Percentiles rank a stretch among this genome's conserved stretches.
phyloP scores from a whole-genome alignment of 305 asterid genomes.

The Solanum hybrid region DNA sequence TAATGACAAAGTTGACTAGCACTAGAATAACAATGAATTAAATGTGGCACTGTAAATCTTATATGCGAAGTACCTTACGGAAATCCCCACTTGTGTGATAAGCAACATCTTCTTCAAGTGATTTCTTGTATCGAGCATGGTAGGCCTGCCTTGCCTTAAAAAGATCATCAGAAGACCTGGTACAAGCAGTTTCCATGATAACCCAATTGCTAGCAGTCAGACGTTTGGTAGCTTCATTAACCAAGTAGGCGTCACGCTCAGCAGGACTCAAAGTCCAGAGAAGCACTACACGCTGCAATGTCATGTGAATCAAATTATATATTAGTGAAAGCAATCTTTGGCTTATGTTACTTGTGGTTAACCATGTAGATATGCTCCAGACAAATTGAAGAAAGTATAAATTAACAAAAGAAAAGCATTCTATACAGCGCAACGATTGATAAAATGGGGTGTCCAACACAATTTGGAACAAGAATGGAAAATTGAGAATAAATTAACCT shows the following conservation, averaged over 20 bases:
- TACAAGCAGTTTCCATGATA: conserved; percentile 70
- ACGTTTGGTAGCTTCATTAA: conserved; percentile 66
- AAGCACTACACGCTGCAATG: conserved; percentile 45
- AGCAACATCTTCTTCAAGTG: conserved; percentile 90
- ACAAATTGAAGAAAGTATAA: background rate
- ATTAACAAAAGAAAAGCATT: background rate
- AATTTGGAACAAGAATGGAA: background rate
- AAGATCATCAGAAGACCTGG: conserved; percentile 60
- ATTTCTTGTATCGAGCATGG: conserved; percentile 59
- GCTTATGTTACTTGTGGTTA: background rate
- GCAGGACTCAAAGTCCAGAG: conserved; percentile 75
- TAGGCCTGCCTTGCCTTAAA: conserved; percentile 60
- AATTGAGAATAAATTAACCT: conserved; percentile 41
- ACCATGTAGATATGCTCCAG: background rate
- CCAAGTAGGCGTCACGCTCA: conserved; percentile 68
- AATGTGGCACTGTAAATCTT: background rate
- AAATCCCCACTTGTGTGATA: conserved; percentile 64
- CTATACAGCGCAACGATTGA: background rate
- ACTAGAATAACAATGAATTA: background rate
- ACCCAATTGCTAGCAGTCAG: conserved; percentile 46
- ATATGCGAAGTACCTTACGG: conserved; percentile 46
- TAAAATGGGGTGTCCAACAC: background rate
- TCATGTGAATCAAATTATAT: background rate
- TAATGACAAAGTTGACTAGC: background rate
- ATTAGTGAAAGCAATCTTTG: background rate